Conservation (phyloP, 2,329 filamentous ascomycete species). For the Tolypocladium guangdongense region DNA sequence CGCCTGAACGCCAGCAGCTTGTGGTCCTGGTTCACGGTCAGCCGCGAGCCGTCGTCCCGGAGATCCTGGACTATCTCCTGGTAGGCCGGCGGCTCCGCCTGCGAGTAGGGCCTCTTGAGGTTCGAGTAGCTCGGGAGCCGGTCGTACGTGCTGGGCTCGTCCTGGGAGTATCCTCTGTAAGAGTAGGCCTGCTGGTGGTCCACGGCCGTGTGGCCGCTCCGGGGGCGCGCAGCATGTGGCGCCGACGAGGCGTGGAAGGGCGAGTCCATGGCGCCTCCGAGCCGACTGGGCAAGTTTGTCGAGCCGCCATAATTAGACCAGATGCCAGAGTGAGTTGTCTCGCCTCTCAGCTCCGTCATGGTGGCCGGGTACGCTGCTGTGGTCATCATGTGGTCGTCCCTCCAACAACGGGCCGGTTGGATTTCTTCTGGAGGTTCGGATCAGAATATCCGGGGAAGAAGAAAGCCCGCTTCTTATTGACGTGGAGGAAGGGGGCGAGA, state of each 20-base stretch:
- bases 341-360: constrained; percentile 53
- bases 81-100: constrained; percentile 43
- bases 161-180: constrained; percentile 43
- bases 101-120: constrained; percentile 47
- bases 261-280: constrained; percentile 39
- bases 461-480: background rate
- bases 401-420: constrained; percentile 9
- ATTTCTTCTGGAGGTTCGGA: background rate
- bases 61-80: constrained; percentile 52
- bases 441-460: background rate
- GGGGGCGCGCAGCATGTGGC: constrained; percentile 32
- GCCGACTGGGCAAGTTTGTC: constrained; percentile 41
- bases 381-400: constrained; percentile 46
- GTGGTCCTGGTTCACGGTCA: constrained; percentile 49
- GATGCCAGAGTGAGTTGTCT: constrained; percentile 44
- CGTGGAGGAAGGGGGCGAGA: background rate
- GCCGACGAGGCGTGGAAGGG: constrained; percentile 33
- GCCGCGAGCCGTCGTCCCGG: constrained; percentile 45
- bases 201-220: constrained; percentile 37
- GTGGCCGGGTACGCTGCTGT: constrained; percentile 48
- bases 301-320: constrained; percentile 48
- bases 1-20: constrained; percentile 49
- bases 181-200: constrained; percentile 36
- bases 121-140: constrained; percentile 41
- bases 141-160: constrained; percentile 43